Base-by-base conservation (phyloP, 345 rosid species). In the Acer yangbiense region DNA sequence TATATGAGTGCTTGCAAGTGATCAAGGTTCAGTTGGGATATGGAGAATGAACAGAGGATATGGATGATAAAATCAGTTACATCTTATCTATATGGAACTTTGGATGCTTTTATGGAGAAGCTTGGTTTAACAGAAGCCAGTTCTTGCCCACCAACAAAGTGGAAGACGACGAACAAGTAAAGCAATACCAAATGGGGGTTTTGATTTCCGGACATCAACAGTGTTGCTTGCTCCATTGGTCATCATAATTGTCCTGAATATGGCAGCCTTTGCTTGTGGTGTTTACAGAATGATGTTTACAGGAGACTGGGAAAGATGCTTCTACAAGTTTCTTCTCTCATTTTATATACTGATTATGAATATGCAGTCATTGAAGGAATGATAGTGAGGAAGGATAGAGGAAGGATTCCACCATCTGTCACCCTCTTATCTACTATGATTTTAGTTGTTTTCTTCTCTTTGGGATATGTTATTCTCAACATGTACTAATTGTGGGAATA, bases 31-130 rank as follows among this genome's bases (percentile, higher is more conserved):
- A 10, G 18, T 84, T 20, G 25, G 58, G 10, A 65, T 23, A 50
- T 78, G 79, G 85, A 55, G 17, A 58, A 85, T 17, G 90, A 87
- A 35, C 69, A 69, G 23, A 78, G 86, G 35, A 71, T 73, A 20
- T 87, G 88, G 90, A 85, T 87, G 86, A 84, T 89, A 3, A 87
- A 73, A 58, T 32, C 86, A 7, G 78, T 84, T 0, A 82, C 89
- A 7, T 9, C 68, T 12, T 13, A 50, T 8, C 14, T 71, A 0
- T 82, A 81, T 39, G 88, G 87, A 54, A 72, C 48, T 32, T 69
- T 85, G 50, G 78, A 89, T 18, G 86, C 80, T 0, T n/a, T 83
- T 6, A 32, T 77, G 79, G 71, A 79, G 8, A 71, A 62, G 57
- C 55, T 85, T 10, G 82, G 87, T 14, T 4, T 85, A 41, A 79